These are phyloP conservation scores for Aspergillus biplanus DNA, from an alignment of 495 filamentous ascomycete species.

Conservation along the genomic window DNA sequence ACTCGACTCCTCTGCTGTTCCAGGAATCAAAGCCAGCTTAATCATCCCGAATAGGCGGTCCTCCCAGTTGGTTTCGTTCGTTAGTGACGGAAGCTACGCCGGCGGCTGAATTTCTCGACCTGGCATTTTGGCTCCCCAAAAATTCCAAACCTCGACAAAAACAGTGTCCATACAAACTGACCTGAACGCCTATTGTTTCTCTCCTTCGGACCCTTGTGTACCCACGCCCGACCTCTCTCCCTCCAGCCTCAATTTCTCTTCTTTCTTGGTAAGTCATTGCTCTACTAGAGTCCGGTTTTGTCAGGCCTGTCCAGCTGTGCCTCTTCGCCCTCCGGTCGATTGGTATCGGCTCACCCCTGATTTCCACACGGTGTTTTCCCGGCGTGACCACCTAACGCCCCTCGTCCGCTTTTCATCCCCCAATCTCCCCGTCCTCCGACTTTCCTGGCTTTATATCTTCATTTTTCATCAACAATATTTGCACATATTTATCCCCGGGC, in stretches of 20 bases:
- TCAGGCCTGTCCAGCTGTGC: constrained; percentile 9
- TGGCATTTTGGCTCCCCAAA: constrained; percentile 32
- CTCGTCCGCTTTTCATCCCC: constrained; percentile 30
- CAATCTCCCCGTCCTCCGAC: constrained; percentile 21
- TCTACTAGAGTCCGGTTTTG: constrained; percentile 15
- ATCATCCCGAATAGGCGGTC: constrained; percentile 8
- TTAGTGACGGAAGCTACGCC: constrained; percentile 44
- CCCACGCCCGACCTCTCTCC: constrained; percentile 20
- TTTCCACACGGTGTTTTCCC: constrained; percentile 28
- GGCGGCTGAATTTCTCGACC: constrained; percentile 38
- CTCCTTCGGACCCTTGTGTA: background rate
- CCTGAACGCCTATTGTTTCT: constrained; percentile 18
- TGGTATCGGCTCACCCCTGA: constrained; percentile 27
- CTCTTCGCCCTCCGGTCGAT: constrained; percentile 15
- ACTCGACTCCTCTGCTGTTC: background rate
- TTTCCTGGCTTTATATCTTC: constrained; percentile 9
- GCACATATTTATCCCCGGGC: constrained; percentile 3
- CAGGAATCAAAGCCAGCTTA: constrained; percentile 4
- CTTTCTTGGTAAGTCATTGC: constrained; percentile 20
- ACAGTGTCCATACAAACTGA: constrained; percentile 25
- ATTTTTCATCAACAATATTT: constrained; percentile 13
- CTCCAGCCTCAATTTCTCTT: constrained; percentile 20
- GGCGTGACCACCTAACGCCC: constrained; percentile 32
- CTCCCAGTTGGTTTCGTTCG: constrained; percentile 5
- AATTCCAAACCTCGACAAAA: constrained; percentile 33